Evolutionary conservation across 768 basidiomycete genomes (phyloP), one percentile per base, ranked within the genome.

Genomic region (Pleurotus salmoneostramineus): DNA sequence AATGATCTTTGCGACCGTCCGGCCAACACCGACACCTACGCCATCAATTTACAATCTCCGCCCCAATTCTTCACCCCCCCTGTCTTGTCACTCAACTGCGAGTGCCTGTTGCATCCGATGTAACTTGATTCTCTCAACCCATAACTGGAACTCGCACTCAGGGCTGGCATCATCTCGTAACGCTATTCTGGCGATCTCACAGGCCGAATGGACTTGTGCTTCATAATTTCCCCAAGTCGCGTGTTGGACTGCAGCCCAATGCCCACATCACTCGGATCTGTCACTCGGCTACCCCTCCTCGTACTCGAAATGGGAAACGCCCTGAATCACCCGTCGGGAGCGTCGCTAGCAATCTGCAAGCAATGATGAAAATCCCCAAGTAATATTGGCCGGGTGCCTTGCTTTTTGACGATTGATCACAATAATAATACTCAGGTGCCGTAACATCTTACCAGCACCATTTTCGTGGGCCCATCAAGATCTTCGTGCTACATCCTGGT

Each of bases 1-100:
- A 64, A 67, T 65, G 64, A 64, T 63, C 62, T 63, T 60, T 57
- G 58, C 62, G 59, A 47, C 55, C 60, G 63, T 62, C 65, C 63
- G 64, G 63, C 62, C 62, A 42, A 37, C 15, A 42, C 52, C 52
- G 52, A 51, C 37, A 34, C 33, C 36, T 37, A n/a, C 33, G n/a
- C 14, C 50, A 51, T 55, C 40, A 55, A 55, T 42, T 56, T 56
- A 21, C 56, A 56, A 56, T 56, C 61, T 62, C 62, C 58, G 62
- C 61, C 61, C 51, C 46, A 61, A 44, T 55, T 44, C 44, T 17
- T 37, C 48, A 40, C 32, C 27, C n/a, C 46, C 42, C 40, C 8
- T 27, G 35, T 37, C 45, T n/a, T 34, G 56, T 42, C 21, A 46
- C 51, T 51, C 59, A 60, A 63, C 57, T 50, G 49, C 58, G 52